A percentile compares a stretch with the other conserved stretches of the same genome.
These are phyloP conservation scores for Xylaria sp. DNA, from an alignment of 2,329 filamentous ascomycete species.

Conservation along the genomic window DNA sequence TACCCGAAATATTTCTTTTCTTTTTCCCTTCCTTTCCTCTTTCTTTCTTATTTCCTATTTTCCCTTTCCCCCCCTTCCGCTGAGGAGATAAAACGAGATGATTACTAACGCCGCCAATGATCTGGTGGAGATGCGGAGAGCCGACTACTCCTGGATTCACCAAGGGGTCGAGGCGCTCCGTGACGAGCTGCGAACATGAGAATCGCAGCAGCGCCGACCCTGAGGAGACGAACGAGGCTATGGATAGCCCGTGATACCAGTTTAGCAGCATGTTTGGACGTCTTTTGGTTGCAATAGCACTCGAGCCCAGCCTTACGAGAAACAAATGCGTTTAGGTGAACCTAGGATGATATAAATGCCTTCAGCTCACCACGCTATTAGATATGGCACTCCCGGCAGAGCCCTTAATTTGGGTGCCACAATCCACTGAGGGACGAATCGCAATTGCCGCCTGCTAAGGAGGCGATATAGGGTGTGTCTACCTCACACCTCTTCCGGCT, in stretches of 20 bases:
- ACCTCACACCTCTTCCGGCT: conserved; percentile 18
- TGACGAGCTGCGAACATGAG: conserved; percentile 44
- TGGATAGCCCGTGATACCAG: conserved; percentile 22
- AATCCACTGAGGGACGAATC: not conserved
- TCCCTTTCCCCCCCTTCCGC: not conserved
- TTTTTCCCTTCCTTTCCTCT: not conserved
- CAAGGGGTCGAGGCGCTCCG: conserved; percentile 43
- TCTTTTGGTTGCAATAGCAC: not conserved
- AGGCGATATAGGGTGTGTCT: conserved; percentile 2
- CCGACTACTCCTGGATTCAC: conserved; percentile 44
- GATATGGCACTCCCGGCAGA: not conserved
- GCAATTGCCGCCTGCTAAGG: not conserved
- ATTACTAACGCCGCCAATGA: conserved; percentile 44
- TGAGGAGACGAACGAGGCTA: conserved; percentile 6
- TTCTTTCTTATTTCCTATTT: not conserved
- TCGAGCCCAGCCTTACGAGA: not conserved
- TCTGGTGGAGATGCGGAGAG: conserved; percentile 45
- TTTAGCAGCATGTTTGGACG: conserved; percentile 18
- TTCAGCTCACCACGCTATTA: not conserved
- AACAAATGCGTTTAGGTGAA: not conserved
- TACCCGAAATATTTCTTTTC: not conserved
- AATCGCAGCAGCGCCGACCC: conserved; percentile 39
- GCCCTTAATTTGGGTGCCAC: not conserved
- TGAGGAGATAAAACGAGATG: not conserved
- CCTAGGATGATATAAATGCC: not conserved